These are phyloP conservation scores for Rutstroemia sp. DNA, from an alignment of 2,329 filamentous ascomycete species.

Conservation along the genomic window DNA sequence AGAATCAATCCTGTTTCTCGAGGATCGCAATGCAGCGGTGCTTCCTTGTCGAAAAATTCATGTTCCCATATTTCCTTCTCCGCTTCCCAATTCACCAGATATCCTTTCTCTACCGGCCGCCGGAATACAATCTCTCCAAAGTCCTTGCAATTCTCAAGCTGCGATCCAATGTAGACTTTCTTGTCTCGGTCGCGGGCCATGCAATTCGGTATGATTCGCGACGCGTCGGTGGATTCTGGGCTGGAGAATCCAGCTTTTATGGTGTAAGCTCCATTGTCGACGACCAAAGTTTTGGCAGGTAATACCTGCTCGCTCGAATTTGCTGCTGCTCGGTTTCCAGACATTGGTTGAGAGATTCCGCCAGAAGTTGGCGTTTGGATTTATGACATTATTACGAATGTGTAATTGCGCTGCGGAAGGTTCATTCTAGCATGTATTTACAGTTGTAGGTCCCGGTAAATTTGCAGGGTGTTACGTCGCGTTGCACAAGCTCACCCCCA, in stretches of 20 bases:
- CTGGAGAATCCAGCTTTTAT: slow-evolving; percentile 76
- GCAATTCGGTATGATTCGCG: slow-evolving; percentile 76
- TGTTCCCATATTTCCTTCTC: slow-evolving; percentile 94
- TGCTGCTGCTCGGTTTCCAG: slow-evolving; percentile 38
- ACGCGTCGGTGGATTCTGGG: slow-evolving; percentile 39
- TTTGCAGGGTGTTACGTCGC: neutral
- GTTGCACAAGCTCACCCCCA: slow-evolving; percentile 11
- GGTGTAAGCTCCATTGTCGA: slow-evolving; percentile 89
- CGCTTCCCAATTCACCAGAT: slow-evolving; percentile 92
- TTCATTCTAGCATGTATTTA: no score
- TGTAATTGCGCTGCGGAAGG: no score
- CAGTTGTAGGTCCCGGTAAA: neutral
- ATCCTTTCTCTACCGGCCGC: slow-evolving; percentile 88
- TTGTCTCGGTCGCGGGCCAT: slow-evolving; percentile 76
- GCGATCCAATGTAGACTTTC: slow-evolving; percentile 71
- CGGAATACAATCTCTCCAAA: slow-evolving; percentile 85
- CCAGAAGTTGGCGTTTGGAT: neutral
- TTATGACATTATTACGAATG: neutral
- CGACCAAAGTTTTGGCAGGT: slow-evolving; percentile 65
- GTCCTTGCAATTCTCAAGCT: slow-evolving; percentile 73
- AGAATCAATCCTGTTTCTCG: slow-evolving; percentile 76
- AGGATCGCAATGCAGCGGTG: slow-evolving; percentile 64
- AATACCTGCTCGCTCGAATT: slow-evolving; percentile 44
- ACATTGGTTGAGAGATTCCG: neutral
- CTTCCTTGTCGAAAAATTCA: slow-evolving; percentile 67